phyloP scores from a whole-genome alignment of 2,329 filamentous ascomycete species.

The Nothophaeocryptopus gaeumannii region DNA sequence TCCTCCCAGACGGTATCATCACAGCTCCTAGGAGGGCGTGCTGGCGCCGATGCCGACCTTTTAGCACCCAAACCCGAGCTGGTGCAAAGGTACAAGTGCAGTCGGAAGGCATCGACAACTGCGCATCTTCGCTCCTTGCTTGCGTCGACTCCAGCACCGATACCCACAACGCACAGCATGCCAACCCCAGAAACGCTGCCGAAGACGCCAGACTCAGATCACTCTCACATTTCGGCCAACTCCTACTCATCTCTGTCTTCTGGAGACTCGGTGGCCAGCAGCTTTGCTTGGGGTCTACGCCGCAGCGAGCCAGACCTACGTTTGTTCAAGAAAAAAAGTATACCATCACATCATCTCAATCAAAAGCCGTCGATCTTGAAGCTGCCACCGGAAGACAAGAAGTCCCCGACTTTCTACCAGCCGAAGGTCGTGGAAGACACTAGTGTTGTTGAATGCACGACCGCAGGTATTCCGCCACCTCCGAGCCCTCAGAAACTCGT shows the following conservation, averaged over 20 bases:
- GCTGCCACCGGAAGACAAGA: constrained; percentile 1
- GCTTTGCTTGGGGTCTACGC: constrained; percentile 27
- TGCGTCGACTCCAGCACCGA: background rate
- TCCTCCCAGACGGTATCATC: constrained; percentile 32
- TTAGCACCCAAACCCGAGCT: constrained; percentile 15
- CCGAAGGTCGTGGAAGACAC: constrained; percentile 32
- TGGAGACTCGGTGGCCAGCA: constrained; percentile 27
- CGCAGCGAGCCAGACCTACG: constrained; percentile 24
- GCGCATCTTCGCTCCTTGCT: constrained; percentile 15
- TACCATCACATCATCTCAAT: constrained; percentile 27
- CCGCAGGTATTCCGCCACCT: constrained; percentile 6
- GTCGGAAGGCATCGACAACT: constrained; percentile 13
- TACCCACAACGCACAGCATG: background rate
- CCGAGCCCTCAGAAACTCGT: background rate
- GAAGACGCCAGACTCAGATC: constrained; percentile 15
- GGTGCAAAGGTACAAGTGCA: constrained; percentile 15
- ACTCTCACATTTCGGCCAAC: constrained; percentile 8
- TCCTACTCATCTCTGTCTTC: constrained; percentile 17
- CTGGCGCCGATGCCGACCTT: constrained; percentile 33
- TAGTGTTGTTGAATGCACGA: constrained; percentile 16
- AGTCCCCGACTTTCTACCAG: constrained; percentile 27
- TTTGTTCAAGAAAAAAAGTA: constrained; percentile 30
- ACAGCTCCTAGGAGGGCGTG: constrained; percentile 35
- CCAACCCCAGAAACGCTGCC: constrained; percentile 1
- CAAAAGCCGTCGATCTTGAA: constrained; percentile 13